These are phyloP conservation scores for Monosporascus ibericus DNA, from an alignment of 2,329 filamentous ascomycete species.

Conservation along the genomic window DNA sequence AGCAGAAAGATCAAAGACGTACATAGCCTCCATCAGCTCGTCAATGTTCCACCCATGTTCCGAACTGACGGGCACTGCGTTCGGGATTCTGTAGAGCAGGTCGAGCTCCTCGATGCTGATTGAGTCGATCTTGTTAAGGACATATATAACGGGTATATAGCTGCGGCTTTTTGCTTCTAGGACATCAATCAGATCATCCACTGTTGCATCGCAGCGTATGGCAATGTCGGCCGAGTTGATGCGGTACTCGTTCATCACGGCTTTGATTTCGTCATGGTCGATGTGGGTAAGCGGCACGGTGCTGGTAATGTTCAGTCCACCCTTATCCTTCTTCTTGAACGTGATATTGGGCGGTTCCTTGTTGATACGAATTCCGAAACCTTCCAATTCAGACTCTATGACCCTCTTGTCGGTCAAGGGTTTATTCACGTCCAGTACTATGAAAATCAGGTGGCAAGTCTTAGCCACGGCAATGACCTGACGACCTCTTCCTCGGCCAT, in stretches of 20 bases:
- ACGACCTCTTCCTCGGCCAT: constrained; percentile 92
- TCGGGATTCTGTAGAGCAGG: constrained; percentile 91
- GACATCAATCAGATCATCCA: constrained; percentile 94
- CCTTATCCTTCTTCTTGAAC: constrained; percentile 99
- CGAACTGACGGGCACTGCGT: constrained; percentile 93
- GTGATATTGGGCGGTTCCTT: constrained; percentile 96
- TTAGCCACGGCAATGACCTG: constrained; percentile 99
- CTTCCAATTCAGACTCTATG: constrained; percentile 91
- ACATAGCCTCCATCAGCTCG: constrained; percentile 92
- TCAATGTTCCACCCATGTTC: constrained; percentile 98
- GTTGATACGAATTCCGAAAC: constrained; percentile 96
- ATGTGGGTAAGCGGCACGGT: constrained; percentile 90
- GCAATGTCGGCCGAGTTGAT: constrained; percentile 96
- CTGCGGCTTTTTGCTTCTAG: constrained; percentile 90
- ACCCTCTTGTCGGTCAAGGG: constrained; percentile 93
- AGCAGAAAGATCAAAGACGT: constrained; percentile 21
- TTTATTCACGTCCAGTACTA: constrained; percentile 97
- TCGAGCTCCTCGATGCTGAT: constrained; percentile 98
- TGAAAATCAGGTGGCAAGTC: constrained; percentile 98
- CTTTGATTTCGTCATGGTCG: constrained; percentile 92
- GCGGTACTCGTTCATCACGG: constrained; percentile 94
- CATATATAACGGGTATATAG: constrained; percentile 99
- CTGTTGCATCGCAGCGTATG: constrained; percentile 93
- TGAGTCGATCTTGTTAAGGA: constrained; percentile 97
- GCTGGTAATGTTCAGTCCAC: constrained; percentile 91